phyloP scores from a whole-genome alignment of 768 basidiomycete genomes.

The Boletus sp. region DNA sequence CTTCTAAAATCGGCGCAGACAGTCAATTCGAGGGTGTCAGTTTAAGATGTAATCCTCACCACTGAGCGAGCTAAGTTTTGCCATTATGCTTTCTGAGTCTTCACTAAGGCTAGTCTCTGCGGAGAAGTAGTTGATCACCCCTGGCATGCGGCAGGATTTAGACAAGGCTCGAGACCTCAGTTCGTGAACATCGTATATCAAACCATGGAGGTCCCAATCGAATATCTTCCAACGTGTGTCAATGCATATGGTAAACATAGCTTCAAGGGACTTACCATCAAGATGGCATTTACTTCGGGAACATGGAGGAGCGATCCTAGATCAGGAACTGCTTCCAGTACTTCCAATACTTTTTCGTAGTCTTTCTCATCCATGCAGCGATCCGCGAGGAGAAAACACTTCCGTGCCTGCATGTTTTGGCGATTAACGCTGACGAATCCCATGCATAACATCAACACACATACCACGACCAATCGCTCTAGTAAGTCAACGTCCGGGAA shows the following conservation, averaged over 20 bases:
- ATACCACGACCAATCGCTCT: background rate
- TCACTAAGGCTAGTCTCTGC: background rate
- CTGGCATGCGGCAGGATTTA: background rate
- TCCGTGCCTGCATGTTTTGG: conserved; percentile 1
- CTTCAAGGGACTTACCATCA: conserved; percentile 3
- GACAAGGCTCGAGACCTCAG: conserved; percentile 7
- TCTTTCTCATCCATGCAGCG: background rate
- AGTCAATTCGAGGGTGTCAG: background rate
- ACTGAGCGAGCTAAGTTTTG: conserved; percentile 6
- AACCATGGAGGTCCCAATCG: conserved; percentile 2
- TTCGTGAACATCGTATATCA: conserved; percentile 8
- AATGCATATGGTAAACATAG: background rate
- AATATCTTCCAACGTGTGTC: conserved; percentile 11
- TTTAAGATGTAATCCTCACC: conserved; percentile 4
- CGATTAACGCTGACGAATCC: background rate
- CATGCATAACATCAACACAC: background rate
- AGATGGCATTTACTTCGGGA: background rate
- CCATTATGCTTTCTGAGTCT: background rate
- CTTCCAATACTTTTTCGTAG: background rate
- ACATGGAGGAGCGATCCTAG: background rate
- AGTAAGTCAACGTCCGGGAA: background rate
- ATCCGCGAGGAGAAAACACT: background rate
- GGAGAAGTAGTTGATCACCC: background rate
- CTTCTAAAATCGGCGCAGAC: background rate
- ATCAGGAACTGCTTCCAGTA: background rate